Evolutionary conservation across 495 filamentous ascomycete species (phyloP), one percentile per base, ranked within the genome.

Genomic region (Cairneyella variabilis): DNA sequence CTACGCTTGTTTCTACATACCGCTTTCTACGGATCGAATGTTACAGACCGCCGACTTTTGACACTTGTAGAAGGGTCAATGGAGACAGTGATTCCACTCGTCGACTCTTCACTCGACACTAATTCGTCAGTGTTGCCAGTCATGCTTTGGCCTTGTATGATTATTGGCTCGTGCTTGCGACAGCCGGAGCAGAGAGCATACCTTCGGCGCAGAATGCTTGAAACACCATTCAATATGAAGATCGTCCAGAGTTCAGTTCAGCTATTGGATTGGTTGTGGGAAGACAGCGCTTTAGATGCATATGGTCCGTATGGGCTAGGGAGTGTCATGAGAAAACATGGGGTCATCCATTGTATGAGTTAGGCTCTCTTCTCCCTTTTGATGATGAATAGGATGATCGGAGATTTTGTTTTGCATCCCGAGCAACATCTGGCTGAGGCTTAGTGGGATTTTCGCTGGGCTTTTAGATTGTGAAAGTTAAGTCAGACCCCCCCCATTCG

Each of bases 131-230:
- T 41, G 9, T 7, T 41, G 38, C 7, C 38, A 7, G 17, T 18
- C 38, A 41, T 41, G 38, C 38, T 41, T 10, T 41, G 38, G 38
- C 38, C 38, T 16, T 9, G 8, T 41, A 9, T 41, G 9, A 41
- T 41, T 18, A 41, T 41, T 10, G 38, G 38, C 17, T 41, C 38
- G 17, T 41, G 38, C 38, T 41, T 41, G 38, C 38, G 38, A 41
- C 38, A 41, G 9, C 38, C 38, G 38, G 7, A 7, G 7, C 38
- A 41, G 9, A 41, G 38, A 18, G 17, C 7, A 18, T 41, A 10
- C 17, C 38, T 41, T 12, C 38, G 38, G 8, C 17, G 17, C 38
- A 41, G 17, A 41, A 41, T 41, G 38, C 38, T 41, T 6, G 38
- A 18, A 7, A 7, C 17, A 18, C 38, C 38, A 18, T 41, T 41